These are phyloP conservation scores for Fusarium sp. DNA, from an alignment of 2,329 filamentous ascomycete species.

Conservation along the genomic window DNA sequence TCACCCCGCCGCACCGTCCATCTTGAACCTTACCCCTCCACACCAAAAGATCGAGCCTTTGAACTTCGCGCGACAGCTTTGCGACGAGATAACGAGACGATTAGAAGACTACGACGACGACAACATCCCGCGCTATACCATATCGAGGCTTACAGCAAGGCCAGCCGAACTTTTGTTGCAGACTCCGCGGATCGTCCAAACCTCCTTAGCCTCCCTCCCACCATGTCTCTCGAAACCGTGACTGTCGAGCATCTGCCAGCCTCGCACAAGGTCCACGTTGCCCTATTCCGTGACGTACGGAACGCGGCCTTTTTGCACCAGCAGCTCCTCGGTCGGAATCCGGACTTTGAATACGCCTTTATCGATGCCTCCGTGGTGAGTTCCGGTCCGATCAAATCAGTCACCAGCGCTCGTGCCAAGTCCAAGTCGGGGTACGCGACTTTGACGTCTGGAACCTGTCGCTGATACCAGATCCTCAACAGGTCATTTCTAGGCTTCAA, in stretches of 20 bases:
- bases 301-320: constrained; percentile 84
- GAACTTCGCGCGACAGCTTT: constrained; percentile 13
- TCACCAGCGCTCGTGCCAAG: neutral
- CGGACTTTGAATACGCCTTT: constrained; percentile 92
- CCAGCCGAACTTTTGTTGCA: constrained; percentile 15
- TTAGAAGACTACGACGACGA: neutral
- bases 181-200: neutral
- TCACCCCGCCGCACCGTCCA: constrained; percentile 26
- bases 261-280: constrained; percentile 76
- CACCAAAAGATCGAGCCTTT: constrained; percentile 33
- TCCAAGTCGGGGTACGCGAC: constrained; percentile 24
- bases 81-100: constrained; percentile 1
- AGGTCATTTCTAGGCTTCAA: constrained; percentile 80
- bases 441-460: neutral
- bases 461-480: constrained; percentile 17
- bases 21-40: constrained; percentile 42
- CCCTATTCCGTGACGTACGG: constrained; percentile 79
- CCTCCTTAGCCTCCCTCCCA: constrained; percentile 23
- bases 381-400: constrained; percentile 26
- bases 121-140: constrained; percentile 17
- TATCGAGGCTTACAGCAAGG: constrained; percentile 1
- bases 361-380: constrained; percentile 85
- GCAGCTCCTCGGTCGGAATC: constrained; percentile 87
- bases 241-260: constrained; percentile 80
- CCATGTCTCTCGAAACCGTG: constrained; percentile 73